Conservation (phyloP, 2,329 filamentous ascomycete species). For the Cladosporium halotolerans region DNA sequence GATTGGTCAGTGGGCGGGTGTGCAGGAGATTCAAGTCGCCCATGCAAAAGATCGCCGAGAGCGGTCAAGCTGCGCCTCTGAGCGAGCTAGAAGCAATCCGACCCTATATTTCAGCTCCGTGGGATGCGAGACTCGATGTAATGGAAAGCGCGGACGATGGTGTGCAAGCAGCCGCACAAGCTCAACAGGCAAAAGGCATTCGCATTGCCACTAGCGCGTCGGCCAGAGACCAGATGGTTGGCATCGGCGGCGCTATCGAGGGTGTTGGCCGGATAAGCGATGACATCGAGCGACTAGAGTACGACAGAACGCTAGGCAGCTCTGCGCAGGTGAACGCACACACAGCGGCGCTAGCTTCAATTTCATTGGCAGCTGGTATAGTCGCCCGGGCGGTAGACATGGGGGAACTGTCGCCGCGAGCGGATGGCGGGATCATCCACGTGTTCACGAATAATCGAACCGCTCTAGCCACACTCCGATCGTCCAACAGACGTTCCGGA, state of each 20-base stretch:
- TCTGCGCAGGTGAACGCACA: no score
- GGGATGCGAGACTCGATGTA: not conserved
- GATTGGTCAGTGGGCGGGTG: rapidly evolving
- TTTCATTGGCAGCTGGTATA: no score
- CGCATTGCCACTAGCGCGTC: not conserved
- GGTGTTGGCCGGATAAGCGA: no score
- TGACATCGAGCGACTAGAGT: no score
- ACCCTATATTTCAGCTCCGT: not conserved
- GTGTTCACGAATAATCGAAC: not conserved
- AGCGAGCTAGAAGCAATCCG: not conserved
- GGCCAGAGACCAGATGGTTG: not conserved
- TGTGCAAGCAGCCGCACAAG: no score
- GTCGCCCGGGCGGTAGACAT: no score
- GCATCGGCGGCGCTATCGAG: not conserved
- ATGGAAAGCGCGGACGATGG: no score
- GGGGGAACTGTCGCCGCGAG: not conserved
- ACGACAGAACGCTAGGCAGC: no score
- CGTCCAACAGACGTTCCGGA: not conserved
- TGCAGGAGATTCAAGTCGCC: not conserved
- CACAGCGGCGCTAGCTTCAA: no score
- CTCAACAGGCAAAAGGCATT: not conserved
- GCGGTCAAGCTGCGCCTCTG: no score
- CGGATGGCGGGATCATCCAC: not conserved
- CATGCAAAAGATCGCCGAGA: not conserved
- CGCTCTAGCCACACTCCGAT: not conserved